Base-by-base conservation (phyloP, 2,329 filamentous ascomycete genomes). In the Hypoxylon rubiginosum region DNA sequence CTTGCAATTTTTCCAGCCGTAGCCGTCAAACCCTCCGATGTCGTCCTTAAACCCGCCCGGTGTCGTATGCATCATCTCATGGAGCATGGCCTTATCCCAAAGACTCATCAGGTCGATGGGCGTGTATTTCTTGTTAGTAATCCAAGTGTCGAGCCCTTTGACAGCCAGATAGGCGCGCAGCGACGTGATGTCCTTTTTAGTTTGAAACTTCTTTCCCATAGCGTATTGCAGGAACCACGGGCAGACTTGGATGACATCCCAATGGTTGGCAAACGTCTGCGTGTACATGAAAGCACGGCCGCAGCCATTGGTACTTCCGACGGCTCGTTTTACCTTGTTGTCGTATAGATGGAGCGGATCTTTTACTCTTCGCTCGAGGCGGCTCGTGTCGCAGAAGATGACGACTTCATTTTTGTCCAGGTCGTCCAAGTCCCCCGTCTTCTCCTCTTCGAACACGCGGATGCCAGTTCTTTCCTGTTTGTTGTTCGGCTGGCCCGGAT, bases 1-100 rank as follows among this genome's bases (percentile, higher is more conserved):
- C 41, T 45, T 45, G 41, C 41, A 45, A 15, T 45, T 45, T 45
- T 45, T 45, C 41, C 41, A 45, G 17, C 41, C 41, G 41, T 45
- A 45, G 2, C 41, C 41, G 17, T 5, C 7, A 8, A 6, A 3
- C 3, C 17, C n/a, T 5, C 17, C 17, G 17, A 45, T 21, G 17
- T 45, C 41, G 4, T 19, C 4, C 17, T 45, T 45, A 3, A 6
- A 3, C 7, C 15, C 17, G n/a, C 41, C 41, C n/a, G 41, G 5
- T 45, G 17, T 45, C 6, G 41, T 45, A 19, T 45, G 41, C 41
- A 19, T 45, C 41, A 45, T 45, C 41, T 45, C 41, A 45, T 45
- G 41, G 41, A 45, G 41, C 41, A 45, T 45, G 17, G 9, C 17
- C 19, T 45, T 45, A 19, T 45, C 41, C 41, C 41, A 45, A 15